These are phyloP conservation scores for Bidens hawaiensis DNA, from an alignment of 140 eudicot species.

Conservation along the genomic window DNA sequence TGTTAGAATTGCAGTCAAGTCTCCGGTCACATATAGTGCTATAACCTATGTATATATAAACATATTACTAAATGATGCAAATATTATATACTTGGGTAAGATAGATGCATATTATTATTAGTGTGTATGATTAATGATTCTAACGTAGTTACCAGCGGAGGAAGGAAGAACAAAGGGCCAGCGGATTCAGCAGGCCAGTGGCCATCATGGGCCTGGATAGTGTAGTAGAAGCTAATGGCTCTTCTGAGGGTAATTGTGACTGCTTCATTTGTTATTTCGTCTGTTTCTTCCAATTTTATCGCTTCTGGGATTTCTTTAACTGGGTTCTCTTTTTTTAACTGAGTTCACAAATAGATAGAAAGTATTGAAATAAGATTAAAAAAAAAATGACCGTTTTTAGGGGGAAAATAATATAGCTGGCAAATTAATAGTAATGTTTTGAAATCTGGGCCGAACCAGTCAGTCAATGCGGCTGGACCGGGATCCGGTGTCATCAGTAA, in stretches of 20 bases:
- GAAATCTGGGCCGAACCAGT: too few relatives aligned
- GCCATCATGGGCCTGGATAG: constrained; percentile 56
- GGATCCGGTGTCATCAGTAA: too few relatives aligned
- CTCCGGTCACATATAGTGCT: constrained; percentile 51
- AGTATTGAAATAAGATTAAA: not conserved
- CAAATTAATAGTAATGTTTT: too few relatives aligned
- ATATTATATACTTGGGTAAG: not conserved
- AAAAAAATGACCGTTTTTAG: too few relatives aligned
- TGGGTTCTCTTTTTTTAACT: constrained; percentile 57
- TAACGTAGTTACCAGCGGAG: constrained; percentile 37
- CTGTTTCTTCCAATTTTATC: constrained; percentile 37
- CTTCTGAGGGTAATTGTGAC: constrained; percentile 39
- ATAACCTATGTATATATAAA: constrained; percentile 40
- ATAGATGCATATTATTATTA: not conserved
- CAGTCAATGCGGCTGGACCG: too few relatives aligned
- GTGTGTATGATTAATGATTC: not conserved
- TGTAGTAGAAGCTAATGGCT: constrained; percentile 42
- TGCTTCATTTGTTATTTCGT: constrained; percentile 45
- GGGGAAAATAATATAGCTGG: too few relatives aligned
- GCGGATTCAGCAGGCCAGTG: constrained; percentile 73
- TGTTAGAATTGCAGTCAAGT: constrained; percentile 30
- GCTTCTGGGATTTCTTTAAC: constrained; percentile 13
- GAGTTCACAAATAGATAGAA: not conserved
- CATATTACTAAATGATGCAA: too few relatives aligned
- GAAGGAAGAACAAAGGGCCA: constrained; percentile 54